These are phyloP conservation scores for Colletotrichum sp. DNA, from an alignment of 2,329 filamentous ascomycete genomes.

Conservation along the genomic window DNA sequence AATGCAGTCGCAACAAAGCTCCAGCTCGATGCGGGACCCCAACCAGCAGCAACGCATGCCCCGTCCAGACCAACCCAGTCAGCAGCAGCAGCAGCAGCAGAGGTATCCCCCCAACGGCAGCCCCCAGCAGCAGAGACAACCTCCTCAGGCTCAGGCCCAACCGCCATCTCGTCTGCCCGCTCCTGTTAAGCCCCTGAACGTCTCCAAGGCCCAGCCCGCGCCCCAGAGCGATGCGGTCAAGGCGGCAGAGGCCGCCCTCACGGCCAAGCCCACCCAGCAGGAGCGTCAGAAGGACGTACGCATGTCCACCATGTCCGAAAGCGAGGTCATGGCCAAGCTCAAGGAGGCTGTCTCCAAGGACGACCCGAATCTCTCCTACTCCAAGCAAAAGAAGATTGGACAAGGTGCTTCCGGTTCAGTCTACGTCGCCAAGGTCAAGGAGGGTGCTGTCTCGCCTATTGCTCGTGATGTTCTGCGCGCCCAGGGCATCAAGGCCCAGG, in stretches of 20 bases:
- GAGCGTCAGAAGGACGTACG: slow-evolving; percentile 90
- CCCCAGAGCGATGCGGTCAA: slow-evolving; percentile 73
- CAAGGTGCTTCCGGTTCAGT: slow-evolving; percentile 98
- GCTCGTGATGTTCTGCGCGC: slow-evolving; percentile 79
- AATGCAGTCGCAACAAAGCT: slow-evolving; percentile 54
- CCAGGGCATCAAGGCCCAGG: slow-evolving; percentile 82
- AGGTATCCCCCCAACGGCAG: slow-evolving; percentile 61
- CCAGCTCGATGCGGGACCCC: slow-evolving; percentile 47
- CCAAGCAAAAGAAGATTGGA: slow-evolving; percentile 99
- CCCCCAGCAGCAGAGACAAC: slow-evolving; percentile 52
- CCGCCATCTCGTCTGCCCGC: slow-evolving; percentile 58
- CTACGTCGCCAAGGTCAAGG: slow-evolving; percentile 95
- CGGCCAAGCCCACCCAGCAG: slow-evolving; percentile 74
- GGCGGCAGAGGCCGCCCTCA: slow-evolving; percentile 87
- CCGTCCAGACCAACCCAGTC: slow-evolving; percentile 49
- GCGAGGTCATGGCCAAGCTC: slow-evolving; percentile 94
- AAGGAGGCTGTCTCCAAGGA: slow-evolving; percentile 95
- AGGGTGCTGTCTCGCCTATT: slow-evolving; percentile 79
- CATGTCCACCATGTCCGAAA: slow-evolving; percentile 98
- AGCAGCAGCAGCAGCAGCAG: slow-evolving; percentile 32
- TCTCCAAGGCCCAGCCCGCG: slow-evolving; percentile 65
- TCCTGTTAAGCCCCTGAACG: slow-evolving; percentile 79
- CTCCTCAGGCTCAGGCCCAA: slow-evolving; percentile 29
- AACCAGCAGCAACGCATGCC: slow-evolving; percentile 48
- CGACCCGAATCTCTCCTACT: slow-evolving; percentile 92